Base-by-base conservation (phyloP, 306 rosid genomes). In the Echinosophora koreensis region DNA sequence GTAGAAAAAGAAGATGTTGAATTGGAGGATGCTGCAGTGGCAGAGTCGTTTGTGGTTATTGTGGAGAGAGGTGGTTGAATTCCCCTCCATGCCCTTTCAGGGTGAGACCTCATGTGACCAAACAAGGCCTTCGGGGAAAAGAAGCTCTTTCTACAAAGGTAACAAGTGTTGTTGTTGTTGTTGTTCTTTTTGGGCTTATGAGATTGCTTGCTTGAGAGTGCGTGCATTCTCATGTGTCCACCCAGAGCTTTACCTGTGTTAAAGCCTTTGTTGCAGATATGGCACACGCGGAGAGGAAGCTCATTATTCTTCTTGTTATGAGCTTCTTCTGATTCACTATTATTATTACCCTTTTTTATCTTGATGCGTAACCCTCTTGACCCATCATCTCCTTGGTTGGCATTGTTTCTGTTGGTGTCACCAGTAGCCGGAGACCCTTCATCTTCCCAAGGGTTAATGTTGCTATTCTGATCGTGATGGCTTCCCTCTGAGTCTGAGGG, bases 191-290 rank as follows among this genome's bases (percentile, higher is more conserved):
- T 56, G n/a, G 54, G 39, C 13, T 8, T 13, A 38, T 27, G 28
- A 57, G 15, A 4, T 14, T 57, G 22, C 39, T 56, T 73, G 12
- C n/a, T 54, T 15, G 61, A 47, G 0, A 44, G 17, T 15, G 44
- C 28, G 69, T 88, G 92, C 72, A 86, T 80, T 75, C 87, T 84
- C 84, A 55, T 82, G 79, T 88, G 92, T 37, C 92, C 92, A 18
- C 86, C 92, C 0, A 86, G 79, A 7, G 92, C 88, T 65, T 86
- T 88, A 0, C 87, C 85, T 12, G 85, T 81, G 44, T 39, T 55
- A 28, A 86, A 86, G 4, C 70, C 69, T 73, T 79, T 86, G 42
- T 55, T 2, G 47, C 92, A 88, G 6, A 63, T 15, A 10, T 15
- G 17, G 15, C 90, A 88, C 15, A 68, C 13, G 1, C 44, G 56